Base-by-base conservation (phyloP, 208 protist species). In the Trypanosoma conorhini region DNA sequence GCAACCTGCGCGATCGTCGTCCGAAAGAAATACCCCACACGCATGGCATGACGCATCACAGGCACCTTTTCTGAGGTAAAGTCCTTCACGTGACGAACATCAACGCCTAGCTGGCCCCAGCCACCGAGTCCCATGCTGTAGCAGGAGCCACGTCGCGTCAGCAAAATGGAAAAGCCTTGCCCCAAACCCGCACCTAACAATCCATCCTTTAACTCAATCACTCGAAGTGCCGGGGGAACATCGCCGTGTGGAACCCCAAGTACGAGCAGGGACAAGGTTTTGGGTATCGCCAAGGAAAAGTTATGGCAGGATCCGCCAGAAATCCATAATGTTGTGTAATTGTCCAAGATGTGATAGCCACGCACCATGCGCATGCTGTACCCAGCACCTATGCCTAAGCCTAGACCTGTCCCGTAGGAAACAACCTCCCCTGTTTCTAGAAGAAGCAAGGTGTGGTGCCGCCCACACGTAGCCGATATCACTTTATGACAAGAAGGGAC, bases 81-180 rank as follows among this genome's bases (percentile, higher is more conserved):
- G 22, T 83, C 73, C 62, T 83, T 80, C 42, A 85, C 72, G 50
- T 74, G 59, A 52, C 51, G 52, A 33, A 71, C 55, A 76, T 85
- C 85, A 26, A 89, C 79, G 22, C 87, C 90, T 17, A 95, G 77
- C 80, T 93, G 90, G 26, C 90, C 87, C 87, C 90, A 95, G 24
- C 82, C 90, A 26, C 82, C 87, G 8, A 88, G 58, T 51, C 90
- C 90, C 46, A 93, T 87, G 42, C 81, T 59, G 70, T 92, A 95
- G 62, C 74, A 76, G 64, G 67, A 84, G 62, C 87, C 90, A 24
- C 78, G 79, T 21, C 89, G 77, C 58, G 72, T 92, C 19, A 93
- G 66, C 72, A 93, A 80, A 26, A 95, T 63, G 0, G 87, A 89
- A 75, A 95, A 95, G 66, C 83, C 85, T 19, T 81, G 74, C 30